Base-by-base conservation (phyloP, 257 asterid genomes). In the Nicotiana tomentosiformis region DNA sequence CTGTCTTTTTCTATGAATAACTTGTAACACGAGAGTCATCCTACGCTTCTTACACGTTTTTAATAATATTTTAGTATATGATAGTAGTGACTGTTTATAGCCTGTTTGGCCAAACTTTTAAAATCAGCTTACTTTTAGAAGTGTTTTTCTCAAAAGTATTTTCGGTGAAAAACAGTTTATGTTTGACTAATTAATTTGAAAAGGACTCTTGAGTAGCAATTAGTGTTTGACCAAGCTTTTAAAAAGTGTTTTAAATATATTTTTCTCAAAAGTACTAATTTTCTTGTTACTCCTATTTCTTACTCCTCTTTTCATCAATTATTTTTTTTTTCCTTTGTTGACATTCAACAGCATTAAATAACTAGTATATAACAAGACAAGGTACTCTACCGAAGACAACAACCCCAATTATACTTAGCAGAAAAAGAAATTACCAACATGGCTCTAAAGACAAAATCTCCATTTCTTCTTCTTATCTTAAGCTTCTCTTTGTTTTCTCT, bases 131-230 rank as follows among this genome's bases (percentile, higher is more conserved):
- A 32, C 2, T 32, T 32, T 32, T 32, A 32, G 4, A 32, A 32
- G 0, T 32, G 3, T 4, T 32, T 32, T 32, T 32, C 35, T 32
- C 4, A 32, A 32, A 3, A 32, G 35, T 32, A 32, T 32, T 3
- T 32, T 32, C 3, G 35, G 35, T 32, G 5, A 32, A 4, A 32
- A 32, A 32, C 3, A 32, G 0, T 3, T 32, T 32, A 4, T 32
- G 35, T 32, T 32, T 32, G 35, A 32, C 4, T 3, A 3, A 32
- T 32, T 32, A 32, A 32, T 4, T 32, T 0, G 5, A 0, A 32
- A 32, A 32, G 0, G 0, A 3, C 4, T 32, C 3, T 0, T 32
- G 0, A 32, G 4, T 4, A 32, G 0, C 35, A 32, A 32, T 32
- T 32, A 32, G 0, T 32, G 4, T 32, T 3, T 32, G 35, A 32